These are phyloP conservation scores for Eucalyptus sp. DNA, from an alignment of 345 rosid species.

Conservation along the genomic window DNA sequence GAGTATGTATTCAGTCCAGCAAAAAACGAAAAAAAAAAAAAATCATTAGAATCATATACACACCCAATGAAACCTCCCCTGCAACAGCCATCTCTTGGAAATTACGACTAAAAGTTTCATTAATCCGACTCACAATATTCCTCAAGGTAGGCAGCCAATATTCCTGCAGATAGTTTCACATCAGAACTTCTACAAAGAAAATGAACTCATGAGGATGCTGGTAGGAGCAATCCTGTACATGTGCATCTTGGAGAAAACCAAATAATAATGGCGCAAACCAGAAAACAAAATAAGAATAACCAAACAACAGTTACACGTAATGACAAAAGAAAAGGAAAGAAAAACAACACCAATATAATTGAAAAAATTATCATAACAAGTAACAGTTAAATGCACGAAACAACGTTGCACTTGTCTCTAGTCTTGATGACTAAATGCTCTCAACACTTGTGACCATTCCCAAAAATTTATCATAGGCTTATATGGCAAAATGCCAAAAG, in stretches of 20 bases:
- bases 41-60: not conserved
- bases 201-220: not conserved
- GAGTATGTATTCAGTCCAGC: not conserved
- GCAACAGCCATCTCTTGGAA: constrained; percentile 98
- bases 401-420: not conserved
- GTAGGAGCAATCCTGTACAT: not conserved
- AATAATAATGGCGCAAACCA: not conserved
- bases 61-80: constrained; percentile 82
- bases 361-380: not conserved
- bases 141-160: constrained; percentile 90
- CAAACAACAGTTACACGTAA: not conserved
- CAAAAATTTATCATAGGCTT: not conserved
- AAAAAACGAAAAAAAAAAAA: not conserved
- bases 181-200: not conserved
- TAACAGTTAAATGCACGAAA: not conserved
- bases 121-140: constrained; percentile 67
- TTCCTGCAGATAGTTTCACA: constrained; percentile 22
- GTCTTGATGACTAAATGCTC: not conserved
- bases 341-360: not conserved
- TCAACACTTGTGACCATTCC: not conserved
- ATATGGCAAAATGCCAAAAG: not conserved
- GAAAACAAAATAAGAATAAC: not conserved
- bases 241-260: not conserved
- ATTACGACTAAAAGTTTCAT: constrained; percentile 80
- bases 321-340: not conserved